Conservation (phyloP, 75 land plant species). For the Sequoiadendron giganteum region DNA sequence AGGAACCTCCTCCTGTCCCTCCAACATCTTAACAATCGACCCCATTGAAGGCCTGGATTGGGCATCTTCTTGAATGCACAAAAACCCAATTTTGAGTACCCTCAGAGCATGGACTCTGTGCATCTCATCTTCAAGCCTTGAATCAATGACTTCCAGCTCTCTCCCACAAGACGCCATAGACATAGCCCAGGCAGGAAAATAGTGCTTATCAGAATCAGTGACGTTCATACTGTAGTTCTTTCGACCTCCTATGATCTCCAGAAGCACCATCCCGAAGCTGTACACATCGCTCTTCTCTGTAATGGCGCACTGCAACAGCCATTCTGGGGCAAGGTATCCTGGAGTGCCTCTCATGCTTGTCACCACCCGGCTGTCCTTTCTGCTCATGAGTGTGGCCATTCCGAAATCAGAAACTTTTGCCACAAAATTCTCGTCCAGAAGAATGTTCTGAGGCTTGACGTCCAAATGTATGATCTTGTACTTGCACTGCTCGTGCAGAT, state of each 20-base stretch:
- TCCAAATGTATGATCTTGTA: constrained; percentile 45
- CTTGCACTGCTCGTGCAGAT: constrained; percentile 21
- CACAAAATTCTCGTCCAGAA: constrained; percentile 37
- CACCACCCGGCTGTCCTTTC: constrained; percentile 46
- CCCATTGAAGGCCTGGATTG: constrained; percentile 23
- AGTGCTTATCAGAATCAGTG: not conserved
- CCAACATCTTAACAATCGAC: constrained; percentile 30
- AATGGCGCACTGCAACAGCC: constrained; percentile 12
- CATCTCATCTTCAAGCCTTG: not conserved
- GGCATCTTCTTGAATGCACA: constrained; percentile 38
- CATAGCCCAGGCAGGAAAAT: constrained; percentile 8
- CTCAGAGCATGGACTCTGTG: not conserved
- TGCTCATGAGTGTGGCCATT: constrained; percentile 32
- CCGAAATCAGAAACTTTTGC: constrained; percentile 51
- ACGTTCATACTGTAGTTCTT: constrained; percentile 4
- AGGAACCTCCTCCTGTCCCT: constrained; percentile 17
- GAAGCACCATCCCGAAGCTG: constrained; percentile 31
- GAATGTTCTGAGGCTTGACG: constrained; percentile 46
- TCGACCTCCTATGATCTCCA: constrained; percentile 19
- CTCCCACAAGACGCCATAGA: not conserved
- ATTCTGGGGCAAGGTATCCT: constrained; percentile 55
- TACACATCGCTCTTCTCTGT: constrained; percentile 29
- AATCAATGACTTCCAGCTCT: constrained; percentile 10
- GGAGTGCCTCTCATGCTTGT: constrained; percentile 47
- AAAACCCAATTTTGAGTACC: constrained; percentile 18